phyloP scores from a whole-genome alignment of 208 protist genomes.

The Leptomonas pyrrhocoris region DNA sequence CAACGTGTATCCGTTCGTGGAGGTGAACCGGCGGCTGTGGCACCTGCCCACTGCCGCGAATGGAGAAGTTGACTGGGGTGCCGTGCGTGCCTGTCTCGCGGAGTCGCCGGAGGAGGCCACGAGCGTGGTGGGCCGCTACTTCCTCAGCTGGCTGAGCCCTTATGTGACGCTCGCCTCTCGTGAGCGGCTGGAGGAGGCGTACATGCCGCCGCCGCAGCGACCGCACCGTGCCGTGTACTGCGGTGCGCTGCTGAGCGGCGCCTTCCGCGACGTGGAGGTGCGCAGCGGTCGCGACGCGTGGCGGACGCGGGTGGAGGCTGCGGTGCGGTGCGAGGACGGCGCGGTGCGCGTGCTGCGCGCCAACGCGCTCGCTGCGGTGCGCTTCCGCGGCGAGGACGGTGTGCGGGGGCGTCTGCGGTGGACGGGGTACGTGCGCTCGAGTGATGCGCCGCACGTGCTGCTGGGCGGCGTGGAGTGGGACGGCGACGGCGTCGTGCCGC shows the following conservation, averaged over 20 bases:
- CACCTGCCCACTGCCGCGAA: neutral
- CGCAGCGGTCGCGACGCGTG: slow-evolving; percentile 33
- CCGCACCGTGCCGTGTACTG: slow-evolving; percentile 28
- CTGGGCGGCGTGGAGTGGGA: slow-evolving; percentile 74
- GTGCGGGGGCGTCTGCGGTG: slow-evolving; percentile 61
- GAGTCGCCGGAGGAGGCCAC: slow-evolving; percentile 34
- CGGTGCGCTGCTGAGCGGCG: slow-evolving; percentile 43
- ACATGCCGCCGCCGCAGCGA: slow-evolving; percentile 33
- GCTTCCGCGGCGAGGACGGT: slow-evolving; percentile 27
- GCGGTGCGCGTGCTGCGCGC: slow-evolving; percentile 10
- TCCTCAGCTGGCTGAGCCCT: slow-evolving; percentile 46
- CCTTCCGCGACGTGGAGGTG: slow-evolving; percentile 31
- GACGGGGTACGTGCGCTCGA: slow-evolving; percentile 52
- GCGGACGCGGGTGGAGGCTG: slow-evolving; percentile 29
- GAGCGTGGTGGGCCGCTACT: slow-evolving; percentile 15
- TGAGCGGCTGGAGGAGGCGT: slow-evolving; percentile 30
- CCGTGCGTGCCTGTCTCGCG: neutral
- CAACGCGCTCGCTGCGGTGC: slow-evolving; percentile 37
- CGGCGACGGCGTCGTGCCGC: slow-evolving; percentile 20
- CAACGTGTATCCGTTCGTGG: slow-evolving; percentile 20
- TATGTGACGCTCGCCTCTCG: slow-evolving; percentile 40
- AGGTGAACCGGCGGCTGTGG: slow-evolving; percentile 26
- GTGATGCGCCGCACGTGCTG: slow-evolving; percentile 37
- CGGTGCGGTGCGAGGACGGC: slow-evolving; percentile 4
- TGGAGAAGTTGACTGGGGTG: slow-evolving; percentile 9